Evolutionary conservation across 345 rosid genomes (phyloP), one percentile per base, ranked within the genome.

Genomic region (Arabidopsis suecica): DNA sequence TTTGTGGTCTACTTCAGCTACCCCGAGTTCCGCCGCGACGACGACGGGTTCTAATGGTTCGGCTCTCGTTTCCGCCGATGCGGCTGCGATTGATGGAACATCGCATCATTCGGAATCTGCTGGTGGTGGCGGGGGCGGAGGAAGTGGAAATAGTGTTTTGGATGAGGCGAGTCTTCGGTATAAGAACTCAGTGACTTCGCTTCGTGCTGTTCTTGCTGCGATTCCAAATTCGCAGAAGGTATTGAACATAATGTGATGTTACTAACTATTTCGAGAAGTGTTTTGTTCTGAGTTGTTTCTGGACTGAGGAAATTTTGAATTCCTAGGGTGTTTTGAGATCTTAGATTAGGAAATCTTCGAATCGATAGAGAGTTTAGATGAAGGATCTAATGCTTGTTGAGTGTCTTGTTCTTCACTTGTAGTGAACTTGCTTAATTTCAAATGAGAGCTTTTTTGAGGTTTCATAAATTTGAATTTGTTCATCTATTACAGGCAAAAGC

Each of bases 221-320:
- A 96, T 96, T 72, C 91, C 97, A 11, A 82, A 76, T 81, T 88
- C 97, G 37, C 90, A 84, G 13, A 88, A 84, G 95, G 98, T 94
- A 73, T 10, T 60, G 32, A 54, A 18, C 36, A 5, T 56, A 47
- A 61, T 16, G 34, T 57, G 25, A 6, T 64, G 22, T 14, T 65
- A 12, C 25, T 56, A 61, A 45, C 6, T 22, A 7, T 28, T 40
- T 22, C n/a, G 61, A 11, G 36, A 36, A 50, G 20, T 32, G 3
- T 49, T n/a, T 25, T 33, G 51, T 9, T 75, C 55, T 58, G 50
- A 37, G 6, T 75, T 75, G 53, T 58, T 44, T 60, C 41, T 49
- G 36, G 51, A 38, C 10, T 30, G 58, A 51, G 32, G 8, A 18
- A 41, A 14, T 69, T 69, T 28, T 36, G 18, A n/a, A 55, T 20